phyloP scores from a whole-genome alignment of 2,329 filamentous ascomycete species.

The Simplicillium aogashimaense region DNA sequence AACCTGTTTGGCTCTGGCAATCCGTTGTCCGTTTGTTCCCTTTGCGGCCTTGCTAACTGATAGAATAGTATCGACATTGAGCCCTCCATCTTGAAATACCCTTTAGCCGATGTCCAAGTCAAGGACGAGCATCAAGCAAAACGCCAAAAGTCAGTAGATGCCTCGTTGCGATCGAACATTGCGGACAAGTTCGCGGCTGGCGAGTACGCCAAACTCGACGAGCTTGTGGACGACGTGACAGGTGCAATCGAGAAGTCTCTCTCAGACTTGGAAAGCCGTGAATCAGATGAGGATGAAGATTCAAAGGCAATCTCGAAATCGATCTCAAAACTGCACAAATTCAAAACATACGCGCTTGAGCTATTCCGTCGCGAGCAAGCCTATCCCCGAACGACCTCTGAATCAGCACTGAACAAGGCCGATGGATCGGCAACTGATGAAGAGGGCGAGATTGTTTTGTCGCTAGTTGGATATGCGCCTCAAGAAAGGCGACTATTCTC shows the following conservation, averaged over 20 bases:
- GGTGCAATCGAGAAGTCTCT: constrained; percentile 36
- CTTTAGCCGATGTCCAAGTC: constrained; percentile 31
- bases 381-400: constrained; percentile 31
- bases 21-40: constrained; percentile 1
- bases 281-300: constrained; percentile 18
- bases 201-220: constrained; percentile 51
- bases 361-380: constrained; percentile 52
- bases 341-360: constrained; percentile 53
- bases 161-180: constrained; percentile 30
- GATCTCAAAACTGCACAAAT: constrained; percentile 38
- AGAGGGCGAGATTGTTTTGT: constrained; percentile 53
- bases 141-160: constrained; percentile 46
- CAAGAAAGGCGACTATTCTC: constrained; percentile 76
- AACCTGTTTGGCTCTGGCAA: constrained; percentile 4
- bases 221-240: constrained; percentile 50
- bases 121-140: constrained; percentile 47
- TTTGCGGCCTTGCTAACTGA: background rate
- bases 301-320: constrained; percentile 20
- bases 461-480: constrained; percentile 65
- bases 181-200: constrained; percentile 42
- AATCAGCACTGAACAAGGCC: constrained; percentile 26
- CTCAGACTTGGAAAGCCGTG: constrained; percentile 30
- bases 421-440: constrained; percentile 11
- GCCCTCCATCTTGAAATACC: constrained; percentile 45
- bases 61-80: constrained; percentile 39